These are phyloP conservation scores for Lichtheimia ramosa DNA, from an alignment of 371 early-diverging fungal genomes.

Conservation along the genomic window DNA sequence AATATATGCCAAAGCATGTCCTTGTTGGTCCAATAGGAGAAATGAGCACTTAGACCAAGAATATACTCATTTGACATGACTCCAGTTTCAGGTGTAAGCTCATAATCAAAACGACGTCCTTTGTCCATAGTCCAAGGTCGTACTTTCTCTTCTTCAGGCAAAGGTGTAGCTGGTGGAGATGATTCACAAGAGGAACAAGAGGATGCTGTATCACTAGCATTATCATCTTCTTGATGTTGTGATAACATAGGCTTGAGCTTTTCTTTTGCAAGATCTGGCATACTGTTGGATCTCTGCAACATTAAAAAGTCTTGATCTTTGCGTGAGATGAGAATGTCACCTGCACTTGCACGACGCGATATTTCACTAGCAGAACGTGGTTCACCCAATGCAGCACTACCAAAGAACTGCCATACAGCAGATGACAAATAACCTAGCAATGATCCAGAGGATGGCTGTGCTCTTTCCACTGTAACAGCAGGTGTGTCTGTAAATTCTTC, in stretches of 20 bases:
- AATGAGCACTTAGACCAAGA: constrained; percentile 49
- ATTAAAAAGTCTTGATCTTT: neutral
- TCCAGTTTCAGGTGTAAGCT: constrained; percentile 44
- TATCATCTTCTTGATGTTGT: constrained; percentile 1
- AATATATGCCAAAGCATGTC: constrained; percentile 54
- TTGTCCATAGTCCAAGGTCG: constrained; percentile 4
- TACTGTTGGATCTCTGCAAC: neutral
- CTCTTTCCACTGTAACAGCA: constrained; percentile 41
- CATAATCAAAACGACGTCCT: constrained; percentile 39
- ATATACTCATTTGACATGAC: constrained; percentile 53
- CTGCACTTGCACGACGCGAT: constrained; percentile 12
- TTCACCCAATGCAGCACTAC: neutral
- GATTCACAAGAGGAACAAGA: neutral
- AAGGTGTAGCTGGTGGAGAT: neutral
- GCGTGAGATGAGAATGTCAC: constrained; percentile 9
- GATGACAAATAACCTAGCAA: neutral
- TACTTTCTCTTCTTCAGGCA: neutral
- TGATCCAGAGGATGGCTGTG: constrained; percentile 19
- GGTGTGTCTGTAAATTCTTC: constrained; percentile 42
- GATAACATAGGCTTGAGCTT: neutral
- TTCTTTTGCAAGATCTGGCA: neutral
- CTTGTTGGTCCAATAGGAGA: constrained; percentile 55
- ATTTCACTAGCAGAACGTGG: neutral
- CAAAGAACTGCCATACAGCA: constrained; percentile 22
- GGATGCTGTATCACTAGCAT: neutral